Evolutionary conservation across 2,329 filamentous ascomycete species (phyloP).

Genomic region (Fusarium protoensiforme): DNA sequence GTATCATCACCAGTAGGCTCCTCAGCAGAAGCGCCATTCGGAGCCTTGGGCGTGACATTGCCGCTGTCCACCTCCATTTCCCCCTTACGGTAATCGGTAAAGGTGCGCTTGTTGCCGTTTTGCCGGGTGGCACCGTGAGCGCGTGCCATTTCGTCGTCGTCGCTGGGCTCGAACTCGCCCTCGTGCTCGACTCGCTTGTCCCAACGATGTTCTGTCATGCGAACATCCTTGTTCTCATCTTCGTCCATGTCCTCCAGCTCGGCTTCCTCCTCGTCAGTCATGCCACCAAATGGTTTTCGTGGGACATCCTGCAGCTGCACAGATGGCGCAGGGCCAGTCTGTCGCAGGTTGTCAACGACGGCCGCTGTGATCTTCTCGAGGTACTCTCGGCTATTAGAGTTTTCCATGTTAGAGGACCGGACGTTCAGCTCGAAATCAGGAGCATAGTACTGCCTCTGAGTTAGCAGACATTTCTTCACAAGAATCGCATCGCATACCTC

Average conservation of each 20-base stretch:
- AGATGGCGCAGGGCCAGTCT: slow-evolving; percentile 86
- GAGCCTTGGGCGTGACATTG: slow-evolving; percentile 51
- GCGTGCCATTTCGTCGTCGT: slow-evolving; percentile 84
- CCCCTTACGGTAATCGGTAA: slow-evolving; percentile 62
- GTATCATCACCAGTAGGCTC: slow-evolving; percentile 44
- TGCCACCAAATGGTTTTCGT: slow-evolving; percentile 68
- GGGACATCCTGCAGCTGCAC: slow-evolving; percentile 89
- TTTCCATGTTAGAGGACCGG: slow-evolving; percentile 88
- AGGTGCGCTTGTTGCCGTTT: slow-evolving; percentile 61
- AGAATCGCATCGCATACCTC: slow-evolving; percentile 61
- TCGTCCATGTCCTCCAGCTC: slow-evolving; percentile 79
- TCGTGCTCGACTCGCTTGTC: slow-evolving; percentile 82
- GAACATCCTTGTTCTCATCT: slow-evolving; percentile 85
- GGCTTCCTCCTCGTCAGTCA: slow-evolving; percentile 74
- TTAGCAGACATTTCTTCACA: slow-evolving; percentile 33
- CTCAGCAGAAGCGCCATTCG: slow-evolving; percentile 45
- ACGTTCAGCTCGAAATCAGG: slow-evolving; percentile 93
- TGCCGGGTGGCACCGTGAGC: slow-evolving; percentile 75
- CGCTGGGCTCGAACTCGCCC: slow-evolving; percentile 87
- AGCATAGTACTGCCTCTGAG: slow-evolving; percentile 79
- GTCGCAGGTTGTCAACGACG: slow-evolving; percentile 86
- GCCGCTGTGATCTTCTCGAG: slow-evolving; percentile 84
- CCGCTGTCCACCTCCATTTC: slow-evolving; percentile 53
- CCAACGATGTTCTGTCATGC: slow-evolving; percentile 83
- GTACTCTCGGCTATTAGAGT: slow-evolving; percentile 86